phyloP scores from a whole-genome alignment of 768 basidiomycete genomes.

The Leccinum variicolor region DNA sequence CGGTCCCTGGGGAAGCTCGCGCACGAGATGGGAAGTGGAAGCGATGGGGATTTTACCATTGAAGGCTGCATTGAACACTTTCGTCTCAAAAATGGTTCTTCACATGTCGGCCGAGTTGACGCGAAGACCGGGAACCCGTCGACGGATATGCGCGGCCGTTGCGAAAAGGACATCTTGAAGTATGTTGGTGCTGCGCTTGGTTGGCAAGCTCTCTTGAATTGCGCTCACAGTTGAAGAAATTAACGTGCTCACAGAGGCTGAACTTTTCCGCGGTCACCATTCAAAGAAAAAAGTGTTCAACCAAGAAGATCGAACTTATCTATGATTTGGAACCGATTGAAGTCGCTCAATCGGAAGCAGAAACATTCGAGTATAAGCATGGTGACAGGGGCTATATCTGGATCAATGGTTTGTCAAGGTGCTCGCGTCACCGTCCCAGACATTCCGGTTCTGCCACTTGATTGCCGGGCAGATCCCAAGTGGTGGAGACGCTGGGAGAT shows the following conservation, averaged over 20 bases:
- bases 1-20: constrained; percentile 96
- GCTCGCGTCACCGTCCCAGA: constrained; percentile 91
- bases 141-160: constrained; percentile 93
- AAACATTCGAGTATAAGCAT: constrained; percentile 95
- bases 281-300: constrained; percentile 97
- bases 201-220: constrained; percentile 55
- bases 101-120: constrained; percentile 98
- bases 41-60: constrained; percentile 95
- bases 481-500: constrained; percentile 95
- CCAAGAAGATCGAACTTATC: constrained; percentile 90
- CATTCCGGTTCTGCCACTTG: constrained; percentile 89
- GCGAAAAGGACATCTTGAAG: constrained; percentile 89
- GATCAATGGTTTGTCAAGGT: constrained; percentile 96
- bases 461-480: constrained; percentile 97
- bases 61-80: constrained; percentile 79
- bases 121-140: constrained; percentile 90
- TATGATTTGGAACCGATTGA: constrained; percentile 97
- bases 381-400: constrained; percentile 96
- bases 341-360: constrained; percentile 84
- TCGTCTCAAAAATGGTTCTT: constrained; percentile 32
- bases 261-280: constrained; percentile 96
- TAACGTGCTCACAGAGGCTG: constrained; percentile 65
- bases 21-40: constrained; percentile 99
- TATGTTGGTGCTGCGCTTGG: constrained; percentile 91
- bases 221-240: not conserved